Percentiles rank a stretch among this genome's conserved stretches.
These are phyloP conservation scores for Termitomyces sp. DNA, from an alignment of 768 basidiomycete species.

Conservation along the genomic window DNA sequence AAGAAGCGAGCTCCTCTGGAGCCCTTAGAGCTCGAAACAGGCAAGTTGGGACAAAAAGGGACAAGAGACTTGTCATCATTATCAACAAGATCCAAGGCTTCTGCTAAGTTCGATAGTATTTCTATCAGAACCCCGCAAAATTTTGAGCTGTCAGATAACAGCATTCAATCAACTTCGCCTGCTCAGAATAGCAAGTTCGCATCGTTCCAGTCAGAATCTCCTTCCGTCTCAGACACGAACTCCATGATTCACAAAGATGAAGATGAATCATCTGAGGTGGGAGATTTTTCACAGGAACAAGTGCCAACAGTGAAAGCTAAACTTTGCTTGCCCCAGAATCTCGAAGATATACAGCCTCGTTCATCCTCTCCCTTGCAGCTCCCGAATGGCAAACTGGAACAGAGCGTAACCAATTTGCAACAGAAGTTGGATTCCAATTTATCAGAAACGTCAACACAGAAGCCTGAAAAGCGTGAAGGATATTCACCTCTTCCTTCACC, in stretches of 20 bases:
- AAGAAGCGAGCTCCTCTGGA: conserved; percentile 28
- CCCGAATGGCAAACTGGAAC: neutral
- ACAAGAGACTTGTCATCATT: conserved; percentile 17
- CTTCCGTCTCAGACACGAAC: neutral
- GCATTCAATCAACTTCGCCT: neutral
- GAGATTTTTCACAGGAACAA: conserved; percentile 16
- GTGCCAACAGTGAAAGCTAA: conserved; percentile 17
- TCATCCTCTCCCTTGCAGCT: conserved; percentile 4
- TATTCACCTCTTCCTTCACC: conserved; percentile 23
- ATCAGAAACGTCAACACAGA: neutral
- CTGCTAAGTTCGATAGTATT: conserved; percentile 31
- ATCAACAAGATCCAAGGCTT: conserved; percentile 18
- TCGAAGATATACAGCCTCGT: conserved; percentile 7
- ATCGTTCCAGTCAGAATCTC: neutral
- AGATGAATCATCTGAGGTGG: conserved; percentile 1
- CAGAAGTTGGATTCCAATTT: neutral
- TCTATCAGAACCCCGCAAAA: conserved; percentile 37
- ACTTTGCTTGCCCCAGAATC: conserved; percentile 5
- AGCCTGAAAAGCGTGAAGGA: conserved; percentile 2
- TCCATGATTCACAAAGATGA: neutral
- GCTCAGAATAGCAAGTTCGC: neutral
- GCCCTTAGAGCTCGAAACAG: conserved; percentile 31
- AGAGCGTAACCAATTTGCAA: conserved; percentile 14
- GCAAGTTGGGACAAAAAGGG: conserved; percentile 8
- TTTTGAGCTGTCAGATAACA: neutral